A percentile compares a stretch with the other conserved stretches of the same genome.
Evolutionary conservation across 352 stramenopile genomes (phyloP).

Genomic region (Hyaloperonospora arabidopsidis): DNA sequence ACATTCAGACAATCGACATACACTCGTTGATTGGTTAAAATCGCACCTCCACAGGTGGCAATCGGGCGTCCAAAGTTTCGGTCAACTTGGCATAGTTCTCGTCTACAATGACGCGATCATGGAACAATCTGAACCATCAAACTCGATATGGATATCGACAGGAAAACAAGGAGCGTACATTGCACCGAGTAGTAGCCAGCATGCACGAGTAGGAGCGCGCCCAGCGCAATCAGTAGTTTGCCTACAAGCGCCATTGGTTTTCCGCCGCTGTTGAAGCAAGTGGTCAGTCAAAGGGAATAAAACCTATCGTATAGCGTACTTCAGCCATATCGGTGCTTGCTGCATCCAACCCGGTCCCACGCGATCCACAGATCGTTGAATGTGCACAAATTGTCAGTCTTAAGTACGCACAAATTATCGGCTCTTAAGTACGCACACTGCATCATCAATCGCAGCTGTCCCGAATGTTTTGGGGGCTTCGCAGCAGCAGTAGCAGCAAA

Average conservation of each 20-base stretch:
- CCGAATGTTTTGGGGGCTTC: conserved; percentile 37
- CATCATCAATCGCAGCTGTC: too few species aligned
- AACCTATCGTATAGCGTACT: background rate
- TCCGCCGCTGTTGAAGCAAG: background rate
- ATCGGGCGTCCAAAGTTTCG: conserved; percentile 61
- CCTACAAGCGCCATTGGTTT: conserved; percentile 44
- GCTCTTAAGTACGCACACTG: too few species aligned
- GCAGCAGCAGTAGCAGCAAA: conserved; percentile 12
- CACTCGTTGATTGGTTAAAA: too few species aligned
- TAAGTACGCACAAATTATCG: too few species aligned
- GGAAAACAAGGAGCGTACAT: conserved; percentile 35
- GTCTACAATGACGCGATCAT: conserved; percentile 29
- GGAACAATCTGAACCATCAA: conserved; percentile 3
- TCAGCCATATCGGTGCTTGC: too few species aligned
- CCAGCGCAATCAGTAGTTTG: conserved; percentile 62
- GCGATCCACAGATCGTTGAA: too few species aligned
- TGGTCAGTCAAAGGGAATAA: background rate
- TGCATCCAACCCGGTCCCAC: too few species aligned
- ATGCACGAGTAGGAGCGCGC: conserved; percentile 62
- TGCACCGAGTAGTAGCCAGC: conserved; percentile 77
- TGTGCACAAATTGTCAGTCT: too few species aligned
- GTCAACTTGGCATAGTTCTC: conserved; percentile 69
- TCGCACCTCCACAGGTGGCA: conserved; percentile 52
- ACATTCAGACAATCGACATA: conserved; percentile 8
- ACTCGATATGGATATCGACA: background rate